Evolutionary conservation across 371 early-diverging fungal species (phyloP).

Genomic region (Circinella umbellata): DNA sequence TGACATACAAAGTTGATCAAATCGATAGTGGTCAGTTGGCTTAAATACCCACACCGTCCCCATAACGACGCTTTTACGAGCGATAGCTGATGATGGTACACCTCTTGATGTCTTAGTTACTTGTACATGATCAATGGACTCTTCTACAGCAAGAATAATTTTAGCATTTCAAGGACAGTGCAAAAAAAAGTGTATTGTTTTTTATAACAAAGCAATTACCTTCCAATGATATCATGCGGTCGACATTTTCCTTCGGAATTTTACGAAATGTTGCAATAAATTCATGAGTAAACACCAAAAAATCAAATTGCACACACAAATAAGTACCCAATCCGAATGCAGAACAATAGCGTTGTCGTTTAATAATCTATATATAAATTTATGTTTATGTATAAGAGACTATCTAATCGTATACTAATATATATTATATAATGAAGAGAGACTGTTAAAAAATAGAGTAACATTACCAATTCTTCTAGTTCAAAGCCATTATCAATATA

Average conservation of each 20-base stretch:
- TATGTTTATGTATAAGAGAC: too few relatives aligned
- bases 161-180: too few relatives aligned
- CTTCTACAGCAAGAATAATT: background rate
- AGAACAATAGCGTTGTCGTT: slow-evolving; percentile 89
- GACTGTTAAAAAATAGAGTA: too few relatives aligned
- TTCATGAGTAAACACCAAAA: slow-evolving; percentile 92
- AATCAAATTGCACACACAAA: slow-evolving; percentile 87
- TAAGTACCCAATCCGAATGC: slow-evolving; percentile 90
- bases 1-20: slow-evolving; percentile 74
- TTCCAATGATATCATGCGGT: slow-evolving; percentile 55
- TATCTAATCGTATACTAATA: too few relatives aligned
- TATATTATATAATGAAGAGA: too few relatives aligned
- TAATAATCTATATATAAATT: slow-evolving; percentile 62
- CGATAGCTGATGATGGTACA: slow-evolving; percentile 79
- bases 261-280: slow-evolving; percentile 87
- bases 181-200: too few relatives aligned
- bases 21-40: slow-evolving; percentile 54
- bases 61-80: slow-evolving; percentile 86
- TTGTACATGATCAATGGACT: slow-evolving; percentile 24
- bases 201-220: slow-evolving; percentile 20
- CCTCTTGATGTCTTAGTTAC: slow-evolving; percentile 46
- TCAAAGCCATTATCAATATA: slow-evolving; percentile 88
- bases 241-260: slow-evolving; percentile 57
- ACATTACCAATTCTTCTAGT: slow-evolving; percentile 76
- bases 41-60: slow-evolving; percentile 91